Conservation (phyloP, 768 basidiomycete species). For the Termitomyces sp. region DNA sequence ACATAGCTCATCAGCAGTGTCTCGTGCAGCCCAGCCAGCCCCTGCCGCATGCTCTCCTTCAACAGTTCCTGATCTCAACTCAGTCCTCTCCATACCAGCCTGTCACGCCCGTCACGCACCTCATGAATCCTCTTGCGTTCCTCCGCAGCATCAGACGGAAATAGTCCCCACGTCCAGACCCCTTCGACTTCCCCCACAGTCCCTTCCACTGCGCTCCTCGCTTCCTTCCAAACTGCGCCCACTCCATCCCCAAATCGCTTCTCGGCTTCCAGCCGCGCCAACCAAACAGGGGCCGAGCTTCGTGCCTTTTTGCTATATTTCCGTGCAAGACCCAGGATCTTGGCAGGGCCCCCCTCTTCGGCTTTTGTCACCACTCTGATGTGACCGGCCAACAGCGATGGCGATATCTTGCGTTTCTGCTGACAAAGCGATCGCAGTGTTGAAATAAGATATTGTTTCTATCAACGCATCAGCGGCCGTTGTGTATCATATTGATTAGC, state of each 20-base stretch:
- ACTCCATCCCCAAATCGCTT: conserved; percentile 17
- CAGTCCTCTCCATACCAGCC: not conserved
- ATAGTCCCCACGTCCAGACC: conserved; percentile 55
- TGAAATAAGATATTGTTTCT: conserved; percentile 53
- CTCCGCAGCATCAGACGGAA: conserved; percentile 14
- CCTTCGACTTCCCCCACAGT: conserved; percentile 24
- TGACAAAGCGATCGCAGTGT: conserved; percentile 33
- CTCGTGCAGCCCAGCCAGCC: conserved; percentile 37
- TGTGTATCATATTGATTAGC: not conserved
- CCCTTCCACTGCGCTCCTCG: conserved; percentile 29
- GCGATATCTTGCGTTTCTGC: conserved; percentile 12
- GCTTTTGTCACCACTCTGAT: conserved; percentile 21
- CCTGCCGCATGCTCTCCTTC: conserved; percentile 39
- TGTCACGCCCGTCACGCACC: conserved; percentile 20
- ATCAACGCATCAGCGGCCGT: conserved; percentile 17
- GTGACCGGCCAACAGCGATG: conserved; percentile 25
- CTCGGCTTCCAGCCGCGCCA: conserved; percentile 44
- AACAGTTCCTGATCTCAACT: conserved; percentile 30
- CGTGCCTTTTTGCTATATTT: conserved; percentile 38
- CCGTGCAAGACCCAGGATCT: conserved; percentile 32
- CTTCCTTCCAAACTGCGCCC: conserved; percentile 36
- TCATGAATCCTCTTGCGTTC: conserved; percentile 22
- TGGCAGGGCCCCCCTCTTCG: conserved; percentile 18
- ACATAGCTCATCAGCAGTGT: conserved; percentile 41
- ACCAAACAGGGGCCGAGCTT: conserved; percentile 42